Percentiles rank a stretch among this genome's conserved stretches.
Evolutionary conservation across 768 basidiomycete species (phyloP).

Genomic region (Daedaleopsis nitida): DNA sequence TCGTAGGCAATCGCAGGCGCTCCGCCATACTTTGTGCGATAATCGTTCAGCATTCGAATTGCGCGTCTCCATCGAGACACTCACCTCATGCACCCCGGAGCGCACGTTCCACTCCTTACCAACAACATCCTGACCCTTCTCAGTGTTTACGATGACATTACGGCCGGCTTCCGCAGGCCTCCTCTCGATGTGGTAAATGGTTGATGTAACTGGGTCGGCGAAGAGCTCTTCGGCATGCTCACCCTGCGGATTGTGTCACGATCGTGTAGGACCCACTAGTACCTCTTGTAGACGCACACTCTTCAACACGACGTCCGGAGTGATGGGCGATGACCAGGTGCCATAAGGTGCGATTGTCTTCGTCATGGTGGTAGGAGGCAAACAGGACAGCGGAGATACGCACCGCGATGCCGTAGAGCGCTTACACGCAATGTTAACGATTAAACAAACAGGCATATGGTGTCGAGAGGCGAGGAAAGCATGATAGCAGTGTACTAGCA

Average conservation of each 20-base stretch:
- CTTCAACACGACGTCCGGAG: conserved; percentile 52
- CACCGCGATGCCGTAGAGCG: background rate
- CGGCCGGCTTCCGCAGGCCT: conserved; percentile 60
- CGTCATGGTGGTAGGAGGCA: conserved; percentile 14
- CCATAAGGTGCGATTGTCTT: conserved; percentile 52
- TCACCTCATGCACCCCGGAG: conserved; percentile 58
- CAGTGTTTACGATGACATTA: conserved; percentile 56
- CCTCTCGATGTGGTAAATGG: conserved; percentile 58
- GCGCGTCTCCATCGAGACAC: background rate
- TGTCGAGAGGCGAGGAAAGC: background rate
- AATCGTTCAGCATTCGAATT: background rate
- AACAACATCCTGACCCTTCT: conserved; percentile 51
- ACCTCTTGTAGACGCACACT: conserved; percentile 31
- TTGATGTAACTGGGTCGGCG: conserved; percentile 45
- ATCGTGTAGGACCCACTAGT: background rate
- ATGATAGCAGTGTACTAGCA: background rate
- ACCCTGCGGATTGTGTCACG: conserved; percentile 1
- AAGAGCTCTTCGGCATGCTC: conserved; percentile 12
- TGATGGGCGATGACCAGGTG: conserved; percentile 62
- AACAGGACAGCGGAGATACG: background rate
- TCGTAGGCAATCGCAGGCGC: conserved; percentile 55
- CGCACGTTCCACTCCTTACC: conserved; percentile 56
- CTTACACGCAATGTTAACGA: background rate
- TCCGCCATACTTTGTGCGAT: conserved; percentile 54
- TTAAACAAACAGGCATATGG: background rate